Evolutionary conservation across 1,139 yeast species (phyloP).

Genomic region (Barnettozyma hawaiiensis): DNA sequence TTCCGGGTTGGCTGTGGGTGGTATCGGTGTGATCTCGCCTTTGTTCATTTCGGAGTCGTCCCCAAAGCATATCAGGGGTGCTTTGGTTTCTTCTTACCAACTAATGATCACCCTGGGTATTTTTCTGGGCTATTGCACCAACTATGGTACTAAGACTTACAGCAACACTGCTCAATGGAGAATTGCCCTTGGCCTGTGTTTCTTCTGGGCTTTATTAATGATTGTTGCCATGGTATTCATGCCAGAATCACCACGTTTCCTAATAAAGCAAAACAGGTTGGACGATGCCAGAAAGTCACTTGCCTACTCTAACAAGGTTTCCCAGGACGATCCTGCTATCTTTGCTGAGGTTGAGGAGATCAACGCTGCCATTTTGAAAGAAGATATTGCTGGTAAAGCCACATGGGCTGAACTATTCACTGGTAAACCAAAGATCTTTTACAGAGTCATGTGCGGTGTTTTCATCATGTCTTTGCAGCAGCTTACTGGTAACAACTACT

Average conservation of each 20-base stretch:
- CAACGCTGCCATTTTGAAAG: slow-evolving; percentile 59
- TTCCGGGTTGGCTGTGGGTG: slow-evolving; percentile 64
- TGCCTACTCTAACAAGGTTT: slow-evolving; percentile 53
- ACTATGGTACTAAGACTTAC: slow-evolving; percentile 49
- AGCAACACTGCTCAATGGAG: slow-evolving; percentile 55
- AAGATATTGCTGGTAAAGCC: slow-evolving; percentile 59
- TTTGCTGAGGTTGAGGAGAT: slow-evolving; percentile 54
- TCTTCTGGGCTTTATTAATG: slow-evolving; percentile 40
- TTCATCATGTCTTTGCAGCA: slow-evolving; percentile 68
- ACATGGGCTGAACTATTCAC: slow-evolving; percentile 59
- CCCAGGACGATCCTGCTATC: slow-evolving; percentile 52
- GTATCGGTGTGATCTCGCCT: slow-evolving; percentile 57
- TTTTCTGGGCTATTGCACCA: slow-evolving; percentile 58
- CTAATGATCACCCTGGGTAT: slow-evolving; percentile 52
- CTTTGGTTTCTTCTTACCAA: slow-evolving; percentile 60
- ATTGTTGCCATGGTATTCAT: slow-evolving; percentile 54
- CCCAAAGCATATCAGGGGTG: slow-evolving; percentile 68
- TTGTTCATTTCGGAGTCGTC: slow-evolving; percentile 62
- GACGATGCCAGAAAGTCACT: slow-evolving; percentile 57
- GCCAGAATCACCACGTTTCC: slow-evolving; percentile 79
- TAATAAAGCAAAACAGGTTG: slow-evolving; percentile 46
- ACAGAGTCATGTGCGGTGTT: slow-evolving; percentile 61
- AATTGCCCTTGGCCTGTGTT: slow-evolving; percentile 53
- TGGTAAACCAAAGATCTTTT: slow-evolving; percentile 50
- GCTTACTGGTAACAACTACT: slow-evolving; percentile 75